Percentiles rank a stretch among this genome's conserved stretches.
These are phyloP conservation scores for Wickerhamomyces rabaulensis DNA, from an alignment of 805 yeast genomes.

Conservation along the genomic window DNA sequence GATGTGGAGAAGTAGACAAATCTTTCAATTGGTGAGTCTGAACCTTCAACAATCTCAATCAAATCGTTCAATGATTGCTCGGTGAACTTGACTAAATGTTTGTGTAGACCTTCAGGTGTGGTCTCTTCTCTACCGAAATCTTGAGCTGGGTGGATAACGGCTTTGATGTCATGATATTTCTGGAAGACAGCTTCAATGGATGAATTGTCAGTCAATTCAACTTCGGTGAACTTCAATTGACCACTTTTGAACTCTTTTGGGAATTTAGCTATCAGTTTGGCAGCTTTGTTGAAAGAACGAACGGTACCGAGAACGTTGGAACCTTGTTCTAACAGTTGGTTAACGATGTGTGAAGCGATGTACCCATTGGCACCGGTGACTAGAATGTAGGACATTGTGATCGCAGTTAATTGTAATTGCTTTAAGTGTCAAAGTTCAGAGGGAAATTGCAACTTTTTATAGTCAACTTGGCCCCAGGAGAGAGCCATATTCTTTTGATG, in stretches of 20 bases:
- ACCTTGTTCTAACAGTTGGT: not conserved
- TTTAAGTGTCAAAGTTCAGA: too few relatives aligned
- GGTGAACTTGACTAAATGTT: conserved; percentile 3
- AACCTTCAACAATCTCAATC: conserved; percentile 2
- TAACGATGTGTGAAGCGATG: conserved; percentile 5
- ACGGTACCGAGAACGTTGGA: conserved; percentile 7
- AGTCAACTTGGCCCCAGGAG: not conserved
- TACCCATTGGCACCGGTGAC: conserved; percentile 12
- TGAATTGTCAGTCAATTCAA: conserved; percentile 1
- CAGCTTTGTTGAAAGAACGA: conserved; percentile 6
- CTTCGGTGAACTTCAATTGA: conserved; percentile 5
- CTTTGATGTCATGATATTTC: not conserved
- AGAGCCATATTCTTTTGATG: too few relatives aligned
- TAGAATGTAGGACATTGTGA: not conserved
- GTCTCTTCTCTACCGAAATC: conserved; percentile 2
- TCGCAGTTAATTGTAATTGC: not conserved
- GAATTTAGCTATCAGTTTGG: not conserved
- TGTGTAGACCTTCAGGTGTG: conserved; percentile 2
- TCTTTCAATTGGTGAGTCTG: conserved; percentile 6
- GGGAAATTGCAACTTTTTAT: not conserved
- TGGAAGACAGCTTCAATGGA: conserved; percentile 1
- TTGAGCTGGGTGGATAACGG: conserved; percentile 8
- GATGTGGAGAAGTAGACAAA: conserved; percentile 9
- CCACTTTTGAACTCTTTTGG: conserved; percentile 1
- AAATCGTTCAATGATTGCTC: conserved; percentile 1